phyloP scores from a whole-genome alignment of 2,329 filamentous ascomycete genomes.

The Colletotrichum chlorophyti region DNA sequence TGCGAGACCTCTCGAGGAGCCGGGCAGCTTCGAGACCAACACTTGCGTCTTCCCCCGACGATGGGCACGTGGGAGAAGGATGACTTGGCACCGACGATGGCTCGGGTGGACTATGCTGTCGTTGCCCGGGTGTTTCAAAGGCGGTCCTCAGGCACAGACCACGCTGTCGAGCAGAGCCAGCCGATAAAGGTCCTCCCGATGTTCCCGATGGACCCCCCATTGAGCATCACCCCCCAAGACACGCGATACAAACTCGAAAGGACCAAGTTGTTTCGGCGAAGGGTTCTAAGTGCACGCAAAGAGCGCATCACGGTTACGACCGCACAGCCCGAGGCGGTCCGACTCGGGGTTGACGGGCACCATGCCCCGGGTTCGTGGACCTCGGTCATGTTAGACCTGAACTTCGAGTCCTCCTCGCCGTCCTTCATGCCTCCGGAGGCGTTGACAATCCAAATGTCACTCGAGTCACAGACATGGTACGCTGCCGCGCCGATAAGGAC shows the following conservation, averaged over 20 bases:
- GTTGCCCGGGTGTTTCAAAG: conserved; percentile 50
- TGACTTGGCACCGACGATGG: conserved; percentile 62
- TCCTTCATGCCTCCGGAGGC: conserved; percentile 53
- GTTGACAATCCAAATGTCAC: conserved; percentile 56
- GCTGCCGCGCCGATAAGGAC: conserved; percentile 50
- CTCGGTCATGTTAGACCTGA: conserved; percentile 50
- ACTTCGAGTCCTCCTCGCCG: conserved; percentile 51
- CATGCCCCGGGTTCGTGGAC: conserved; percentile 48
- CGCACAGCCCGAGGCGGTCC: conserved; percentile 53
- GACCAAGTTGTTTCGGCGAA: conserved; percentile 60
- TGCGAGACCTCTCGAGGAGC: conserved; percentile 56
- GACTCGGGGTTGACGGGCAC: conserved; percentile 56
- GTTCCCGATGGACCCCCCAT: conserved; percentile 55
- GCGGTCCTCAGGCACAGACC: conserved; percentile 30
- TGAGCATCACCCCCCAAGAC: conserved; percentile 55
- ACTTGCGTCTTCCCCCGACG: conserved; percentile 61
- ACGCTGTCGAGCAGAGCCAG: conserved; percentile 48
- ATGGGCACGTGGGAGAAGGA: conserved; percentile 59
- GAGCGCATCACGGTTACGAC: conserved; percentile 54
- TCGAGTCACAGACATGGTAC: conserved; percentile 60
- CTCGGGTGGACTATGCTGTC: conserved; percentile 58
- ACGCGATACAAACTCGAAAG: conserved; percentile 56
- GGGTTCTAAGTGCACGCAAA: conserved; percentile 56
- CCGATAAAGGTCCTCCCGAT: conserved; percentile 59
- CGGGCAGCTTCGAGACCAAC: conserved; percentile 55